Base-by-base conservation (phyloP, 2,329 filamentous ascomycete species). In the Fusarium pilosicola region DNA sequence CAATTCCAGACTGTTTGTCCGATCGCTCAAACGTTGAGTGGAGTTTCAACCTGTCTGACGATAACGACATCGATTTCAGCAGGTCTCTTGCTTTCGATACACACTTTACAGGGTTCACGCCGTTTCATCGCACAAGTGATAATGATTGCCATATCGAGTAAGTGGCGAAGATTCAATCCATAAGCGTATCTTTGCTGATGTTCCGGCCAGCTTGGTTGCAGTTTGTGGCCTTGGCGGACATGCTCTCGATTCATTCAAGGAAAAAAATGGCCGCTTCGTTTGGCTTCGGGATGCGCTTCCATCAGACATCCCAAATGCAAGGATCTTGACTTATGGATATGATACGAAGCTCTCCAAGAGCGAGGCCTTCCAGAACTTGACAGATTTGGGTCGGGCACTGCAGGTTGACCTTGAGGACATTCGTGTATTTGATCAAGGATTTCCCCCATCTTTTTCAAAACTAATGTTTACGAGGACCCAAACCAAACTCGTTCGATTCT, bases 221-320 rank as follows among this genome's bases (percentile, higher is more conserved):
- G 49, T 66, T 1, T 64, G 41, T 4, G 63, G 63, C 1, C 42
- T 66, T 18, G 63, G 63, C 0, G 63, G 63, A 0, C 63, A 66
- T 11, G 63, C 42, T 0, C 15, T 66, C 0, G 59, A 49, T 3
- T 66, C 63, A 0, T 66, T 66, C 15, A 66, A 66, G n/a, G 30
- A 66, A 7, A 64, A 24, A 18, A 9, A 42, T 11, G 63, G 63
- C 1, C 49, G n/a, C 1, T 65, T 56, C 22, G 42, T 65, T 3
- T 66, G 63, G 63, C 36, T 66, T 32, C 49, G 63, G 4, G 59
- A 65, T 14, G 49, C 24, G 0, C n/a, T 66, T 5, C 36, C 59
- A 1, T 32, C 24, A 5, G 24, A 64, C 2, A 12, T 11, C 10
- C 36, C 49, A 0, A 18, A 64, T 6, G 18, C 24, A 10, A 64